Conservation (phyloP, 164 flowering plant genomes). For the Cinnamomum micranthum region DNA sequence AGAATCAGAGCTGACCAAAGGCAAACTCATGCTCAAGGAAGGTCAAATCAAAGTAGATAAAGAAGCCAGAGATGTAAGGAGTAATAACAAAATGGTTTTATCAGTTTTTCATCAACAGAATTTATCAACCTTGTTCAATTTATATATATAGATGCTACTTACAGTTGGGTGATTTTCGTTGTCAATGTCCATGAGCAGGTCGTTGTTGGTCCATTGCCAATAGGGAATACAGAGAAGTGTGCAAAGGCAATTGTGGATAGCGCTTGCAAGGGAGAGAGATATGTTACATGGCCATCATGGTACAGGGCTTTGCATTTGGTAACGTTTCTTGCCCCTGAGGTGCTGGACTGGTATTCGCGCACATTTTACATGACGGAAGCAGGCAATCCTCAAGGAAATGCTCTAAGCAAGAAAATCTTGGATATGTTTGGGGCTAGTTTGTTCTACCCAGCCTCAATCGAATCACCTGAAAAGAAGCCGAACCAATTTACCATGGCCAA, state of each 20-base stretch:
- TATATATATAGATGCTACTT: background rate
- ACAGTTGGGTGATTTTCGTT: background rate
- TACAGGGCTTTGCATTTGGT: background rate
- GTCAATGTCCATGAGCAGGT: slow-evolving; percentile 22
- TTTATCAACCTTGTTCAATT: background rate
- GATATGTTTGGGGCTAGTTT: slow-evolving; percentile 10
- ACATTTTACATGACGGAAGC: slow-evolving; percentile 11
- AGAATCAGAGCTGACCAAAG: slow-evolving; percentile 52
- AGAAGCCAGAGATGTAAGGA: slow-evolving; percentile 49
- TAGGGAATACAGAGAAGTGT: slow-evolving; percentile 20
- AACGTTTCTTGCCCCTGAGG: slow-evolving; percentile 32
- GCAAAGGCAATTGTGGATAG: slow-evolving; percentile 45
- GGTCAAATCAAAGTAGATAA: slow-evolving; percentile 36
- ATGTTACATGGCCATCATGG: slow-evolving; percentile 41
- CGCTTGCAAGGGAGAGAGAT: slow-evolving; percentile 39
- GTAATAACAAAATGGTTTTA: background rate
- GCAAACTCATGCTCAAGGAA: slow-evolving; percentile 28
- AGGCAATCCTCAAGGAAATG: slow-evolving; percentile 10
- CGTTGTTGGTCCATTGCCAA: slow-evolving; percentile 26
- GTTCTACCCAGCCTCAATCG: slow-evolving; percentile 5
- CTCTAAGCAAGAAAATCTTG: slow-evolving; percentile 24
- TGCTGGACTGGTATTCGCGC: slow-evolving; percentile 29
- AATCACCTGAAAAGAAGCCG: background rate
- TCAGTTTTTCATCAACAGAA: background rate
- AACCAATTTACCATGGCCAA: background rate